Evolutionary conservation across 1,284 basidiomycete genomes (phyloP).

Genomic region (Afroboletus lepidellus): DNA sequence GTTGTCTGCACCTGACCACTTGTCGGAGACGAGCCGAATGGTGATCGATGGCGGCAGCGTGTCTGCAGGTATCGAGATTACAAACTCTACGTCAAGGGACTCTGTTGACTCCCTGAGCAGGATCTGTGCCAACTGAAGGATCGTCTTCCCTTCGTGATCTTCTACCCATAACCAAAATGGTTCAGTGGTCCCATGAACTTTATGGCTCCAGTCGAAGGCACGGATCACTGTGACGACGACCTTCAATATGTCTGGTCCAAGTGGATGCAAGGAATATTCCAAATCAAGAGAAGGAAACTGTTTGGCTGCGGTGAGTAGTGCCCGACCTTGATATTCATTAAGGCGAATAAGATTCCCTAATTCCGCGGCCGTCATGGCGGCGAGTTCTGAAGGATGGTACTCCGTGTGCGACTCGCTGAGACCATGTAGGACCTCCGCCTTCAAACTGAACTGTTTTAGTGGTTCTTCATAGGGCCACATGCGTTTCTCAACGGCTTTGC

Average conservation of each 20-base stretch:
- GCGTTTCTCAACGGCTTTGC: conserved; percentile 90
- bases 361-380: conserved; percentile 69
- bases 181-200: conserved; percentile 75
- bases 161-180: conserved; percentile 98
- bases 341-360: conserved; percentile 84
- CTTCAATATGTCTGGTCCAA: conserved; percentile 83
- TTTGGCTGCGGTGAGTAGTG: conserved; percentile 78
- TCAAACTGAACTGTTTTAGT: conserved; percentile 77
- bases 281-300: conserved; percentile 84
- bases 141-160: conserved; percentile 75
- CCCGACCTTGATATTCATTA: conserved; percentile 83
- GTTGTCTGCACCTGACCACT: conserved; percentile 92
- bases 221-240: conserved; percentile 67
- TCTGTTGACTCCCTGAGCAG: conserved; percentile 68
- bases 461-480: conserved; percentile 98
- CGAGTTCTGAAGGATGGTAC: conserved; percentile 75
- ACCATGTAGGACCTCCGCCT: conserved; percentile 78
- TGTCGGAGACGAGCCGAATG: conserved; percentile 84
- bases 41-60: conserved; percentile 59
- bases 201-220: conserved; percentile 83
- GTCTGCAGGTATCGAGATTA: conserved; percentile 69
- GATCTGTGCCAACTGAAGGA: conserved; percentile 81
- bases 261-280: conserved; percentile 70
- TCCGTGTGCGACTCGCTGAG: conserved; percentile 86
- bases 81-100: conserved; percentile 70